Percentiles rank a stretch among this genome's conserved stretches.
Conservation (phyloP, 306 rosid species). For the Trifolium fragiferum region DNA sequence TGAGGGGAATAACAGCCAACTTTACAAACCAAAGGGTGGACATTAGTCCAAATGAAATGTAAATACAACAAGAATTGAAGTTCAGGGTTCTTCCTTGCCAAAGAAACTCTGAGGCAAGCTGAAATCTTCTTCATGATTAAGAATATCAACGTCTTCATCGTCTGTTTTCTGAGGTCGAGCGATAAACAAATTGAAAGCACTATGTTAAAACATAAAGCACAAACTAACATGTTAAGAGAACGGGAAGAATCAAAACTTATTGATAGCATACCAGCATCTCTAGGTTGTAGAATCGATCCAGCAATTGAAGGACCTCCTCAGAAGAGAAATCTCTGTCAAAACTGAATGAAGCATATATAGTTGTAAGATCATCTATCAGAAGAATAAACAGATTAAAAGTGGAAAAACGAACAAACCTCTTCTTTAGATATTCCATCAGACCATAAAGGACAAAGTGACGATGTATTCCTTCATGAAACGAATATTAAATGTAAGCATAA, state of each 20-base stretch:
- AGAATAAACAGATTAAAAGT: slow-evolving; percentile 17
- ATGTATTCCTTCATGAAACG: slow-evolving; percentile 71
- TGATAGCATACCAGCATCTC: slow-evolving; percentile 81
- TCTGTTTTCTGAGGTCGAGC: slow-evolving; percentile 74
- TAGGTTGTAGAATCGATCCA: slow-evolving; percentile 93
- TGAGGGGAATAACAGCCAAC: slow-evolving; percentile 18
- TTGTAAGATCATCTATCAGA: slow-evolving; percentile 26
- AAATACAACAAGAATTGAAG: slow-evolving; percentile 41
- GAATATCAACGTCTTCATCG: slow-evolving; percentile 77
- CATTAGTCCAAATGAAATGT: slow-evolving; percentile 33
- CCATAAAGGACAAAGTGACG: slow-evolving; percentile 93
- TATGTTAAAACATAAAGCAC: slow-evolving; percentile 17
- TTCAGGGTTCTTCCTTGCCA: slow-evolving; percentile 72
- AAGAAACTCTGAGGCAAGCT: slow-evolving; percentile 82
- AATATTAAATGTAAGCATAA: slow-evolving; percentile 31
- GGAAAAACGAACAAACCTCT: slow-evolving; percentile 67
- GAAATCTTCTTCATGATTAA: slow-evolving; percentile 86
- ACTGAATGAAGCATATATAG: slow-evolving; percentile 51
- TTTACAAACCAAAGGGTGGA: slow-evolving; percentile 38
- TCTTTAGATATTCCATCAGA: slow-evolving; percentile 85
- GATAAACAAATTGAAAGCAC: slow-evolving; percentile 35
- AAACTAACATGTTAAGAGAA: slow-evolving; percentile 25
- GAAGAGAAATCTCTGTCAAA: slow-evolving; percentile 83
- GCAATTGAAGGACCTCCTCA: slow-evolving; percentile 88
- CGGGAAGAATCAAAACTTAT: not conserved